Base-by-base conservation (phyloP, 1,284 basidiomycete species). In the Chalciporus sp. region DNA sequence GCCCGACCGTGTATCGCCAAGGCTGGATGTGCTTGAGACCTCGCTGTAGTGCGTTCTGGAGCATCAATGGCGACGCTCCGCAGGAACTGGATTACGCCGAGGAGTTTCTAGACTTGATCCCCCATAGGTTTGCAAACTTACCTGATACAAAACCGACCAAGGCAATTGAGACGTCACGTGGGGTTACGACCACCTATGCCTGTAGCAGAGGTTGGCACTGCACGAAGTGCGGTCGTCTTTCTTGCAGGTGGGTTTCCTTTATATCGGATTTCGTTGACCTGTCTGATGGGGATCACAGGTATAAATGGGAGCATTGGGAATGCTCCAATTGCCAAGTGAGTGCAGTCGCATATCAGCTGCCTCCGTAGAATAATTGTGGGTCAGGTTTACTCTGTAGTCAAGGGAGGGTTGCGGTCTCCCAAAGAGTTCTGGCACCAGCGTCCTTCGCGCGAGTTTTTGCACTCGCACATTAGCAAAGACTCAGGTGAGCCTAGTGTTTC, bases 151-250 rank as follows among this genome's bases (percentile, higher is more conserved):
- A 51, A n/a, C 79, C 77, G 7, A 5, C 49, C n/a, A 61, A 26
- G 45, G 60, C 61, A 4, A 52, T 58, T 14, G 46, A 62, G 39
- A 56, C 62, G 4, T 52, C 53, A 6, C 58, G 71, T 46, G 75
- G 72, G 1, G 66, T 78, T 28, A 77, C 76, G 14, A 86, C 83
- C 1, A 73, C 74, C 4, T 78, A 79, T 55, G 72, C 76, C 7
- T 86, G 81, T 58, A 81, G 77, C n/a, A 81, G 79, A 61, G 89
- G 89, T 2, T 85, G 83, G 75, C 85, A 89, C 64, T 92, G 89
- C 64, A 57, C 51, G 16, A 57, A 68, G 9, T 92, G 89, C 62
- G 89, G 89, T 20, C 79, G 87, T 20, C 68, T 92, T 26, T 88
- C 88, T 8, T 83, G 82, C 73, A 80, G 89, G 88, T 87, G 51